Evolutionary conservation across 176 grass and related monocot species (phyloP).

Genomic region (Oryza longistaminata): DNA sequence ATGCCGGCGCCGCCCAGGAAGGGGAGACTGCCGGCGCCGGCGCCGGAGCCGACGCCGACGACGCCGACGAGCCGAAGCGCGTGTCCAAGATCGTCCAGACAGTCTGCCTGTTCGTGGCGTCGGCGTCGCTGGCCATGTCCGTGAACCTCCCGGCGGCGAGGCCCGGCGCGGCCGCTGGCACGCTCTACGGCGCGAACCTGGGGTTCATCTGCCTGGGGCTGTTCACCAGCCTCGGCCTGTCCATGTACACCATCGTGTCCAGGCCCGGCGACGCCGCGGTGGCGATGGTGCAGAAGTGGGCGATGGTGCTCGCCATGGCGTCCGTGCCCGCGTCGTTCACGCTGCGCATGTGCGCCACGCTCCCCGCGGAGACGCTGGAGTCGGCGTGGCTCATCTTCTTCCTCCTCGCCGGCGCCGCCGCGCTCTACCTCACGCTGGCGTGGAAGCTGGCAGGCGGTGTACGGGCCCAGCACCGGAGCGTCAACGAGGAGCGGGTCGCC

Average conservation of each 20-base stretch:
- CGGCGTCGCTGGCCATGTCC: slow-evolving; percentile 27
- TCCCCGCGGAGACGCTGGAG: neutral
- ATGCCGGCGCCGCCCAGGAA: no score
- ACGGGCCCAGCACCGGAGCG: neutral
- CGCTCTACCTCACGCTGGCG: neutral
- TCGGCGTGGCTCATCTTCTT: neutral
- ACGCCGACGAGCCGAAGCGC: slow-evolving; percentile 13
- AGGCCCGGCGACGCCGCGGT: neutral
- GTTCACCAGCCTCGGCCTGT: slow-evolving; percentile 40
- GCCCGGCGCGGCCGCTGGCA: no score
- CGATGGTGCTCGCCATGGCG: slow-evolving; percentile 29
- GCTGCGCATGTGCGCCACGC: slow-evolving; percentile 17
- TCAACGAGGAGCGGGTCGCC: neutral
- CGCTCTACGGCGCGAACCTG: neutral
- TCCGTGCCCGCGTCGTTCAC: slow-evolving; percentile 3
- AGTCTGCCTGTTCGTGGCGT: slow-evolving; percentile 26
- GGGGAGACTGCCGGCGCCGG: no score
- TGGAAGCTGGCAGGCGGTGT: neutral
- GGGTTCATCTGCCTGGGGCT: neutral
- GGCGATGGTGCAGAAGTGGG: slow-evolving; percentile 28
- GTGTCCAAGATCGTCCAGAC: slow-evolving; percentile 25
- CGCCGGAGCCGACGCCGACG: no score
- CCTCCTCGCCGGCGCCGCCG: neutral
- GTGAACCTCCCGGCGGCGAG: neutral
- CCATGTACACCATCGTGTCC: slow-evolving; percentile 32